Evolutionary conservation across 768 basidiomycete species (phyloP), one percentile per base, ranked within the genome.

Genomic region (Inosperma sp.): DNA sequence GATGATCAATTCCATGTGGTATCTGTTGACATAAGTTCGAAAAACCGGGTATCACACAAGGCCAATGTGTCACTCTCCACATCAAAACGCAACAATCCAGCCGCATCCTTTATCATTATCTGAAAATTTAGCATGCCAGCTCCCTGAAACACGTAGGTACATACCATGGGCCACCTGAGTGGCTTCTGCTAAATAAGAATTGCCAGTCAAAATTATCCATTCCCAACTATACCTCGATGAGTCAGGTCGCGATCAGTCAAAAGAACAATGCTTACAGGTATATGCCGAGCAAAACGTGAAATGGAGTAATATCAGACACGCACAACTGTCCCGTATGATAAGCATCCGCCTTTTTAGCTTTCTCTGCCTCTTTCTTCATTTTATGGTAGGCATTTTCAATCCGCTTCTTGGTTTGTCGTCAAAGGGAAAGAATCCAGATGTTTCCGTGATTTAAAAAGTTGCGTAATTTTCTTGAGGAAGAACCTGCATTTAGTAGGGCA

Each of bases 401-500:
- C 23, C 29, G 17, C 25, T 37, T 26, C 12, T 52, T 43, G 36
- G n/a, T 2, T 37, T 45, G 52, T 59, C 57, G 27, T 60, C 60
- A 13, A 35, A 14, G 40, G 26, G 25, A 10, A 49, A 14, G 46
- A 67, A 59, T 10, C 65, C 58, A 39, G 56, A 55, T 51, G 44
- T 21, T 31, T 48, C 33, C 30, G 52, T 23, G 13, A 44, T 47
- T 23, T 13, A 12, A 68, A 30, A 16, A 68, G 51, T 3, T 72
- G 72, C 5, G 64, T 54, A 30, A 81, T 62, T 31, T 64, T 68
- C 56, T 74, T 68, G 7, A 68, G 63, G 9, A 77, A 64, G 5
- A 65, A 71, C 19, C 72, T 70, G 10, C 74, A 75, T 0, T 75
- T 72, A 6, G 68, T 60, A 0, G 78, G 71, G 56, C 83, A 83